These are phyloP conservation scores for Vitis amurensis DNA, from an alignment of 164 flowering plant genomes.

Conservation along the genomic window DNA sequence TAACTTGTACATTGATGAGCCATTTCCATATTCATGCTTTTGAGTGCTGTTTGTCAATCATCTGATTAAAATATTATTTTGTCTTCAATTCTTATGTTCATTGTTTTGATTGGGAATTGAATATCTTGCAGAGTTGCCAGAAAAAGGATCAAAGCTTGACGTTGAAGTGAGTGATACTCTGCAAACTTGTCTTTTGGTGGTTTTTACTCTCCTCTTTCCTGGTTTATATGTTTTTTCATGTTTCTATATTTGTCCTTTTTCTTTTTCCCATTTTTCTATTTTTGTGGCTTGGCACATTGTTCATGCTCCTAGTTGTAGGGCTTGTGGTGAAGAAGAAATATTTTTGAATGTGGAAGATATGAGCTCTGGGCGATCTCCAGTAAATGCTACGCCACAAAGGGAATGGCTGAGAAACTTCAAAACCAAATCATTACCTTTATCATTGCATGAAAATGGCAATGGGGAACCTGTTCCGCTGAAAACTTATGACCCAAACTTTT, in stretches of 20 bases:
- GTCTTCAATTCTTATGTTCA: too few species aligned
- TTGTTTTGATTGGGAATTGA: too few species aligned
- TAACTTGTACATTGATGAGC: too few species aligned
- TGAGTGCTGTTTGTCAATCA: too few species aligned
- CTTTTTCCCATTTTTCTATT: neutral
- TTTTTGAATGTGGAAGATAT: too few species aligned
- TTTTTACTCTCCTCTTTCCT: neutral
- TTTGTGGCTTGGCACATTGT: too few species aligned
- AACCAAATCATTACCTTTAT: neutral
- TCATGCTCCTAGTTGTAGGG: too few species aligned
- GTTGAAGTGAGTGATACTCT: conserved; percentile 6
- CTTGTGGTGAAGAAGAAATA: too few species aligned
- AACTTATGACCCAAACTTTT: neutral
- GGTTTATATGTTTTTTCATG: neutral
- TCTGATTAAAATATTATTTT: too few species aligned
- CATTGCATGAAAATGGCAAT: neutral
- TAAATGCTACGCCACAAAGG: neutral
- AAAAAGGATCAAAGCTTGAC: conserved; percentile 9
- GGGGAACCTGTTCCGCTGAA: neutral
- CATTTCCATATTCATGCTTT: too few species aligned
- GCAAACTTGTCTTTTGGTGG: neutral
- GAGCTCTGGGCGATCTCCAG: too few species aligned
- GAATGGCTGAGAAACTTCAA: neutral
- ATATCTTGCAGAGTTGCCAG: neutral
- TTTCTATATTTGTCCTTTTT: too few species aligned